Conservation (phyloP, 1,139 yeast species). For the Kluyveromyces sp. region DNA sequence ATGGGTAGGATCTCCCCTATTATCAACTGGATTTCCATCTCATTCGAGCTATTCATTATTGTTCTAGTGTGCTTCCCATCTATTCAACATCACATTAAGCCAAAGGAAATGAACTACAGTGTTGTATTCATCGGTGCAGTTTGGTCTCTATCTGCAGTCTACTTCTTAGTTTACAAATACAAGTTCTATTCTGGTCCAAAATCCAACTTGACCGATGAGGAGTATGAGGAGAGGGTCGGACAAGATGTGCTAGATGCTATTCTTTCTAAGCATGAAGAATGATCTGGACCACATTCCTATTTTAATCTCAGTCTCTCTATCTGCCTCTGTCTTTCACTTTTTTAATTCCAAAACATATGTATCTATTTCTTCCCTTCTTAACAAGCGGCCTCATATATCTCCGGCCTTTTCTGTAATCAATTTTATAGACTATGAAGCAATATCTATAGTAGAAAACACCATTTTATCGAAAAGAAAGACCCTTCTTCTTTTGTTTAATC, state of each 20-base stretch:
- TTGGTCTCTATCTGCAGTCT: slow-evolving; percentile 40
- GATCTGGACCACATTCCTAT: too few species aligned
- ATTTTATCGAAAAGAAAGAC: too few species aligned
- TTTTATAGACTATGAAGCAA: too few species aligned
- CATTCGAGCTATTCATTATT: slow-evolving; percentile 35
- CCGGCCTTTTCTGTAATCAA: too few species aligned
- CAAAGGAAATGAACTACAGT: slow-evolving; percentile 50
- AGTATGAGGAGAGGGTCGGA: slow-evolving; percentile 21
- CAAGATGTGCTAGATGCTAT: slow-evolving; percentile 23
- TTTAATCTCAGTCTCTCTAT: too few species aligned
- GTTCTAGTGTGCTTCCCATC: slow-evolving; percentile 43
- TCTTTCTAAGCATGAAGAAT: slow-evolving; percentile 9
- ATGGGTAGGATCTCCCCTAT: slow-evolving; percentile 46
- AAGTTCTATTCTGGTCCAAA: slow-evolving; percentile 45
- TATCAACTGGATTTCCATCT: slow-evolving; percentile 34
- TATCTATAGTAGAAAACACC: too few species aligned
- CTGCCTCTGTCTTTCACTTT: too few species aligned
- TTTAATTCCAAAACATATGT: too few species aligned
- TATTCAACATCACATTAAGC: slow-evolving; percentile 33
- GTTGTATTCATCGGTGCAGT: slow-evolving; percentile 46
- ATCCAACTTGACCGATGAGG: slow-evolving; percentile 23
- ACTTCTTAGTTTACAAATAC: slow-evolving; percentile 41
- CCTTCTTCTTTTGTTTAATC: too few species aligned
- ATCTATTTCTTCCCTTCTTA: too few species aligned
- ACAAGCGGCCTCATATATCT: too few species aligned